Base-by-base conservation (phyloP, 805 yeast species). In the Saccharomycopsis fibuligera region DNA sequence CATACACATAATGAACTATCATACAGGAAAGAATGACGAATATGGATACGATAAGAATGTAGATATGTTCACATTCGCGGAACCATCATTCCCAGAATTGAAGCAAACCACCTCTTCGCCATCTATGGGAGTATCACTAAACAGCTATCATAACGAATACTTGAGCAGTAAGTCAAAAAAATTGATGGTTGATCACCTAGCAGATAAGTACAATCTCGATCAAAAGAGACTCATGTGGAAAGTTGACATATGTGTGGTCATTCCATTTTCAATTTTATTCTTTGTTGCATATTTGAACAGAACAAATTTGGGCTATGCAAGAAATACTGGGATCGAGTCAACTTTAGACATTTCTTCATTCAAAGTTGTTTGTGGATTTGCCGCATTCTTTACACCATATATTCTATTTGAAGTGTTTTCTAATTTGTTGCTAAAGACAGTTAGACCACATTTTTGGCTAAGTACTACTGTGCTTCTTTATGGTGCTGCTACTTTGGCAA, bases 291-390 rank as follows among this genome's bases (percentile, higher is more conserved):
- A 83, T 57, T 66, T 84, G 60, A 89, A 84, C 60, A 70, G 90
- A 61, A 86, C 83, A 44, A 83, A 83, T 60, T 80, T 84, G 50
- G 78, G 87, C 31, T 82, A 83, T 61, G 89, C 90, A 12, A 75
- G 76, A 53, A 69, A 79, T 45, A 81, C 81, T 57, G 86, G 86
- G 8, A 66, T 84, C 65, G 67, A 70, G 19, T 62, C 58, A 1
- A 81, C 78, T 47, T 63, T 84, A 39, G 57, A 69, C n/a, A 68
- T 84, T 41, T 60, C 63, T 1, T 81, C 83, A 4, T 70, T 72
- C 54, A 82, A 83, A 57, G 82, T 72, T 67, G 78, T 81, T 58
- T 71, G 70, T 35, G 83, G 84, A 2, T 69, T 84, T 56, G 79
- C 86, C 5, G 75, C 83, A 8, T 83, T 83, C 63, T 84, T 83